Percentiles rank a stretch among this genome's conserved stretches.
phyloP scores from a whole-genome alignment of 2,329 filamentous ascomycete species.

The Ascochyta fabae region DNA sequence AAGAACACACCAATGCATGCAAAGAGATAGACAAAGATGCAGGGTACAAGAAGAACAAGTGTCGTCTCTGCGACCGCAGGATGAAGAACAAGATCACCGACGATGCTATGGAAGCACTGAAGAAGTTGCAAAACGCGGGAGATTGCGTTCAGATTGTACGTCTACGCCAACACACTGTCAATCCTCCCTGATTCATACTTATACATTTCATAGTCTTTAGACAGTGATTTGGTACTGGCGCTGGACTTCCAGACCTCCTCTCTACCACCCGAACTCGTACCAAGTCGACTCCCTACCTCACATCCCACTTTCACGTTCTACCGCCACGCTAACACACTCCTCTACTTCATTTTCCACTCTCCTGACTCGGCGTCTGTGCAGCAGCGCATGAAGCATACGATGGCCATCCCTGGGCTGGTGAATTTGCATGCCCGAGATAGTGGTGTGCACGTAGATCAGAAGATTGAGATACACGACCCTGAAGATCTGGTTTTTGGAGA shows the following conservation, averaged over 20 bases:
- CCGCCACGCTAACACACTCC: slow-evolving; percentile 20
- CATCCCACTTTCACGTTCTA: slow-evolving; percentile 40
- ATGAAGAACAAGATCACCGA: slow-evolving; percentile 40
- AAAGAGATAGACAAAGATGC: slow-evolving; percentile 16
- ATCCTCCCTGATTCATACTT: not conserved
- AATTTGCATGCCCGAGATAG: slow-evolving; percentile 35
- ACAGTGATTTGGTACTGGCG: slow-evolving; percentile 24
- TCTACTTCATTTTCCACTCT: slow-evolving; percentile 38
- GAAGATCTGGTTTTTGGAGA: slow-evolving; percentile 29
- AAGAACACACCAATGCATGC: not conserved
- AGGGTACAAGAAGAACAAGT: slow-evolving; percentile 35
- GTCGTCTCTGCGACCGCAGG: slow-evolving; percentile 39
- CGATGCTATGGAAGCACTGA: slow-evolving; percentile 25
- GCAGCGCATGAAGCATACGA: slow-evolving; percentile 38
- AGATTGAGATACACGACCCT: slow-evolving; percentile 38
- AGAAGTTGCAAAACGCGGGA: slow-evolving; percentile 15
- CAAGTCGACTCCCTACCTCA: slow-evolving; percentile 18
- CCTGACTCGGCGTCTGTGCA: slow-evolving; percentile 34
- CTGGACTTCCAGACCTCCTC: slow-evolving; percentile 16
- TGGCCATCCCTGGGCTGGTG: slow-evolving; percentile 37
- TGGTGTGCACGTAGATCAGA: slow-evolving; percentile 31
- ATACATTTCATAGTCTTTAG: slow-evolving; percentile 19
- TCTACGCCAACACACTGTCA: not conserved
- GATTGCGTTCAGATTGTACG: slow-evolving; percentile 33
- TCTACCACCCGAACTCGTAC: slow-evolving; percentile 7